Percentiles rank a stretch among this genome's conserved stretches.
phyloP scores from a whole-genome alignment of 2,329 filamentous ascomycete species.

The Hypoxylon sp. region DNA sequence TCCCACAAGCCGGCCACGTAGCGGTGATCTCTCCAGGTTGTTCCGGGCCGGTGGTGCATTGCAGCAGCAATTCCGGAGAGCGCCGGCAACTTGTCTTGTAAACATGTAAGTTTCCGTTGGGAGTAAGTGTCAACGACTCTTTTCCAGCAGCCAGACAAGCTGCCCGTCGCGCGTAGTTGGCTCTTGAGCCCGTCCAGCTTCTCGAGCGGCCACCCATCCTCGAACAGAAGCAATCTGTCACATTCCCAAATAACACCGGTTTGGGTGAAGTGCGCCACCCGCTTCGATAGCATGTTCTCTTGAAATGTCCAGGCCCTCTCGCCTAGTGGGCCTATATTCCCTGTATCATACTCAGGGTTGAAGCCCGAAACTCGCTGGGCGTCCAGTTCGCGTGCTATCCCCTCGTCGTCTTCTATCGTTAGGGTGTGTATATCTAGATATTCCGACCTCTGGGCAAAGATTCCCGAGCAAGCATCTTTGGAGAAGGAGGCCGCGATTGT shows the following conservation, averaged over 20 bases:
- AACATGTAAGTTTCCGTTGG: background rate
- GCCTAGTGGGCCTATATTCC: background rate
- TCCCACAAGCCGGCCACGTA: constrained; percentile 1
- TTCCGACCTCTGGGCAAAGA: background rate
- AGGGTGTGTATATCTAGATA: background rate
- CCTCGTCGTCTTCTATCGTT: background rate
- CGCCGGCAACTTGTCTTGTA: background rate
- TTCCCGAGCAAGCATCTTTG: background rate
- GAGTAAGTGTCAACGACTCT: background rate
- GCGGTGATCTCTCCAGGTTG: background rate
- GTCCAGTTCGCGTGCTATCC: background rate
- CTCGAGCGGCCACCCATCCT: background rate
- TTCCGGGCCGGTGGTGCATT: background rate
- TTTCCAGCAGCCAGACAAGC: background rate
- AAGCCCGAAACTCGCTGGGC: too few species aligned
- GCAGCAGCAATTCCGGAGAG: background rate
- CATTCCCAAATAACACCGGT: background rate
- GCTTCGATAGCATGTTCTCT: background rate
- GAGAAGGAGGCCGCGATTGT: background rate
- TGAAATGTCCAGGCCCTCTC: background rate
- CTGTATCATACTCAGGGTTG: background rate
- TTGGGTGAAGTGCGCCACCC: constrained; percentile 1
- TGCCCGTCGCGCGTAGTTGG: background rate
- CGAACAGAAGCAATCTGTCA: background rate
- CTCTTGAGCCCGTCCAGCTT: background rate